Evolutionary conservation across 768 basidiomycete species (phyloP), one percentile per base, ranked within the genome.

Genomic region (Tylopilus vinaceipallidus): DNA sequence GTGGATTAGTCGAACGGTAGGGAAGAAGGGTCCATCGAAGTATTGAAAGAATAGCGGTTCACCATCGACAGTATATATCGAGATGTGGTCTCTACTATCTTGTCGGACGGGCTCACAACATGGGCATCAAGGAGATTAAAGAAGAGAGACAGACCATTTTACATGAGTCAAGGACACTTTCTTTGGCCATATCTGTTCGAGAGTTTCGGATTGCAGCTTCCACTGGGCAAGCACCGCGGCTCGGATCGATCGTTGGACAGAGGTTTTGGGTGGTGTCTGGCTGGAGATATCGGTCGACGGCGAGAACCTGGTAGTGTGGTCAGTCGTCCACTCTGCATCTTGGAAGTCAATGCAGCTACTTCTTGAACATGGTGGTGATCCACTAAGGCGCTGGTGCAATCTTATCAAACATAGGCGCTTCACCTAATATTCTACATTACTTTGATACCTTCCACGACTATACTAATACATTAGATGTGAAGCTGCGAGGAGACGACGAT

Each of bases 161-260:
- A 94, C 91, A 61, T 89, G 86, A 5, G 88, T 85, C 40, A 98
- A 75, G 3, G 86, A 79, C 75, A 98, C 95, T 77, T 98, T 99
- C 88, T 98, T 99, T 3, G 95, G 92, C 97, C 97, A 99, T 44
- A 99, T 80, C 59, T 80, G 80, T 64, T 99, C 97, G 26, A 98
- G 73, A 3, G 85, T 82, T 55, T 90, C 91, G 35, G 82, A 77
- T 54, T 84, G 82, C 43, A 91, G 79, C 60, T 83, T 88, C 79
- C 91, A 88, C 67, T 95, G 93, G 17, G 86, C 79, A 42, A 97
- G 75, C 27, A 97, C 73, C 38, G 75, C 77, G 20, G 84, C 73
- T 48, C 97, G 85, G 69, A 98, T 93, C 57, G 81, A 79, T 63
- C 97, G 80, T 66, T 98, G 95, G 7, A 92, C 86, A 22, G 95